A percentile compares a stretch with the other conserved stretches of the same genome.
phyloP scores from a whole-genome alignment of 1,284 basidiomycete species.

The Anthracocystis setariae region DNA sequence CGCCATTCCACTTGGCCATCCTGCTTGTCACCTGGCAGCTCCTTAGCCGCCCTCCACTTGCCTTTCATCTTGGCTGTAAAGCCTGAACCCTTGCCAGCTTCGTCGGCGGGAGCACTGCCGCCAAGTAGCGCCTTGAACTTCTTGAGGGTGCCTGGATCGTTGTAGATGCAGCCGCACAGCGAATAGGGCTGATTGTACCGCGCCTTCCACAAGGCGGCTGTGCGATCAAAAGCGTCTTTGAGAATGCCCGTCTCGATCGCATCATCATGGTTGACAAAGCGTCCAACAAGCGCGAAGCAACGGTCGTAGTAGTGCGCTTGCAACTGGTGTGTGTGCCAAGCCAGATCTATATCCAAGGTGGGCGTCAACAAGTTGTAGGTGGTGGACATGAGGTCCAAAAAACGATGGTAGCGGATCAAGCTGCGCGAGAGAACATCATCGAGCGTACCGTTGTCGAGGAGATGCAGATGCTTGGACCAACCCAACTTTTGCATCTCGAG shows the following conservation, averaged over 20 bases:
- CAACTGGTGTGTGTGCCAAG: slow-evolving; percentile 60
- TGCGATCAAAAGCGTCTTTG: slow-evolving; percentile 50
- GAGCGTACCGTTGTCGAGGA: slow-evolving; percentile 25
- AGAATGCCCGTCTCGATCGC: slow-evolving; percentile 53
- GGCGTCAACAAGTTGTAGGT: slow-evolving; percentile 36
- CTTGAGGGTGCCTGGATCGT: slow-evolving; percentile 34
- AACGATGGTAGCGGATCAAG: slow-evolving; percentile 54
- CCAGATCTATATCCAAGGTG: slow-evolving; percentile 59
- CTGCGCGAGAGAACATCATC: slow-evolving; percentile 34
- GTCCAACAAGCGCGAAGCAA: slow-evolving; percentile 38
- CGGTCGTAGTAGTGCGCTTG: slow-evolving; percentile 37
- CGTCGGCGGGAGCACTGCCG: slow-evolving; percentile 2
- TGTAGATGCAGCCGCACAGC: slow-evolving; percentile 51
- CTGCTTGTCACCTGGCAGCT: slow-evolving; percentile 30
- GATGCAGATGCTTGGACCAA: slow-evolving; percentile 36
- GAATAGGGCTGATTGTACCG: slow-evolving; percentile 51
- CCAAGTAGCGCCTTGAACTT: slow-evolving; percentile 33
- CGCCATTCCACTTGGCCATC: slow-evolving; percentile 23
- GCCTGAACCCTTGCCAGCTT: slow-evolving; percentile 11
- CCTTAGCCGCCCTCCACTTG: slow-evolving; percentile 41
- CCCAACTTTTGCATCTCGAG: slow-evolving; percentile 44
- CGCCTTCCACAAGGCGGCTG: slow-evolving; percentile 44
- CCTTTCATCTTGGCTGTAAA: slow-evolving; percentile 32
- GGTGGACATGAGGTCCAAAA: slow-evolving; percentile 33
- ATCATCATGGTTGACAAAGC: slow-evolving; percentile 60